Conservation (phyloP, 768 basidiomycete genomes). For the Tulasnella calospora region DNA sequence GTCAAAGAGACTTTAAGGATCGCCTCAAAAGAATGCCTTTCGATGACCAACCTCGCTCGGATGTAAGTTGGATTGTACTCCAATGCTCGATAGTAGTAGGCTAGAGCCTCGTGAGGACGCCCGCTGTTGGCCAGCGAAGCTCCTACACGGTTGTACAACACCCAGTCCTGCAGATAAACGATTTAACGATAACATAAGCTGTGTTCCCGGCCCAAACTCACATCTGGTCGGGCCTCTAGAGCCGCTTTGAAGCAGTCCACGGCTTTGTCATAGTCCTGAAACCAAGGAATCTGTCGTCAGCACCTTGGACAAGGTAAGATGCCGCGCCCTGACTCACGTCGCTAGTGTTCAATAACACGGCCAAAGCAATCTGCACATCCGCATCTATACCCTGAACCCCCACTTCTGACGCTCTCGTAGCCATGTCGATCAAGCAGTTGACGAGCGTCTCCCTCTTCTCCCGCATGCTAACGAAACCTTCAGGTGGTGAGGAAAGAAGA, state of each 20-base stretch:
- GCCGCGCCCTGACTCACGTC: conserved; percentile 51
- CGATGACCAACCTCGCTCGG: conserved; percentile 63
- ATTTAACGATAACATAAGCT: conserved; percentile 26
- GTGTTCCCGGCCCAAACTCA: conserved; percentile 36
- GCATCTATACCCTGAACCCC: conserved; percentile 49
- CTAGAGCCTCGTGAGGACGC: conserved; percentile 68
- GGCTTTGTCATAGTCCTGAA: conserved; percentile 82
- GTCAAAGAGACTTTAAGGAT: not conserved
- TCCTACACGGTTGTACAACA: conserved; percentile 88
- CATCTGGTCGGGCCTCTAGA: conserved; percentile 79
- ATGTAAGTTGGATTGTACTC: conserved; percentile 87
- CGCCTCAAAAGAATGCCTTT: not conserved
- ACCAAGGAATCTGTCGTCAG: conserved; percentile 12
- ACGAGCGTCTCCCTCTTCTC: conserved; percentile 48
- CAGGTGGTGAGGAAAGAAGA: conserved; percentile 36
- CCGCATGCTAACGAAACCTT: conserved; percentile 38
- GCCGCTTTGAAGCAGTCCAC: conserved; percentile 92
- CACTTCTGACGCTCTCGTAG: conserved; percentile 54
- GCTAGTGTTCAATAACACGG: conserved; percentile 84
- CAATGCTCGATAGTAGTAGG: conserved; percentile 81
- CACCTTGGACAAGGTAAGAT: not conserved
- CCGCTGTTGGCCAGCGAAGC: conserved; percentile 92
- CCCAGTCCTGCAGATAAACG: conserved; percentile 62
- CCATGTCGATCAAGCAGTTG: conserved; percentile 77
- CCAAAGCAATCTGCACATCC: conserved; percentile 87